Conservation (phyloP, 345 rosid species). For the Citrus trifoliata region DNA sequence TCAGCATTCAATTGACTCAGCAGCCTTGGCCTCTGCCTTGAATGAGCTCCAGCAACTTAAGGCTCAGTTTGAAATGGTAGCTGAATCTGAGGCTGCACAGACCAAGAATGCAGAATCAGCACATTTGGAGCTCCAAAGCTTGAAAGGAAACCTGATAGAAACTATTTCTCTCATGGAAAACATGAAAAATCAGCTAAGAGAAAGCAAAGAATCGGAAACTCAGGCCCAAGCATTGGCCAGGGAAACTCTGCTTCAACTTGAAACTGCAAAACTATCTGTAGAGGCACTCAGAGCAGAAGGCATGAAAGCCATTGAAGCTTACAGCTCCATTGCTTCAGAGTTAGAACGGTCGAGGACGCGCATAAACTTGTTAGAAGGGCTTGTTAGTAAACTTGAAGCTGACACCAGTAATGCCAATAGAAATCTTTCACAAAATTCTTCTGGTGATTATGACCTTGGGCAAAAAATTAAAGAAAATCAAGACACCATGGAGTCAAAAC, state of each 20-base stretch:
- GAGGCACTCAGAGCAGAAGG: slow-evolving; percentile 61
- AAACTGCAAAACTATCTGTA: slow-evolving; percentile 63
- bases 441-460: slow-evolving; percentile 21
- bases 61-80: slow-evolving; percentile 57
- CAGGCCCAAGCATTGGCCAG: slow-evolving; percentile 57
- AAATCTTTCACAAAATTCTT: slow-evolving; percentile 8
- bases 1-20: slow-evolving; percentile 48
- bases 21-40: slow-evolving; percentile 58
- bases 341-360: slow-evolving; percentile 62
- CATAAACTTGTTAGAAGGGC: slow-evolving; percentile 52
- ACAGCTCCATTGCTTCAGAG: slow-evolving; percentile 56
- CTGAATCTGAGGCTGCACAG: slow-evolving; percentile 57
- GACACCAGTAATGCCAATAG: slow-evolving; percentile 13
- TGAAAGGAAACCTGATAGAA: slow-evolving; percentile 65
- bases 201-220: slow-evolving; percentile 74
- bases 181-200: slow-evolving; percentile 71
- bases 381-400: slow-evolving; percentile 34
- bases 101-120: slow-evolving; percentile 49
- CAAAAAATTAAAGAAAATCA: slow-evolving; percentile 27
- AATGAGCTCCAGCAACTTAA: slow-evolving; percentile 73
- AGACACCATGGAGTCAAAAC: slow-evolving; percentile 33
- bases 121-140: slow-evolving; percentile 51
- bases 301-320: slow-evolving; percentile 54
- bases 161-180: slow-evolving; percentile 61
- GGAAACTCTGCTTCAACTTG: slow-evolving; percentile 72